Conservation (phyloP, 164 flowering plant species). For the Berberis thunbergii region DNA sequence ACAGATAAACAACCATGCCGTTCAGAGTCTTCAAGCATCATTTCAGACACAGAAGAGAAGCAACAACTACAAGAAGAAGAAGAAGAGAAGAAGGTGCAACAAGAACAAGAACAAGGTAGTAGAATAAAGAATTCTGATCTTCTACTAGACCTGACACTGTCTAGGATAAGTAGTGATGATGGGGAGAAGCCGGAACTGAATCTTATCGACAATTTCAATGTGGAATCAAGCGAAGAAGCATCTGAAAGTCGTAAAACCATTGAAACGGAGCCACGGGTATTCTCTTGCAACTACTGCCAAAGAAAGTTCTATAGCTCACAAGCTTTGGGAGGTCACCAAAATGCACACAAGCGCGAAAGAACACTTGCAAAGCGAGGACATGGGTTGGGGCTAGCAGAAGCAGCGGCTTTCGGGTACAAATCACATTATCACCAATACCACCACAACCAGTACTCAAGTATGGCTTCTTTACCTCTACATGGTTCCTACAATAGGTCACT, state of each 20-base stretch:
- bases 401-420: constrained; percentile 30
- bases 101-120: constrained; percentile 6
- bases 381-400: constrained; percentile 22
- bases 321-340: constrained; percentile 75
- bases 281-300: constrained; percentile 72
- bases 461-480: constrained; percentile 57
- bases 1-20: background rate
- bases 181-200: constrained; percentile 38
- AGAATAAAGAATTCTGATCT: constrained; percentile 7
- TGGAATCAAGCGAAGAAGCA: constrained; percentile 17
- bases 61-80: constrained; percentile 6
- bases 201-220: constrained; percentile 35
- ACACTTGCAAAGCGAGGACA: constrained; percentile 61
- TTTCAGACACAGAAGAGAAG: constrained; percentile 14
- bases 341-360: constrained; percentile 72
- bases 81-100: constrained; percentile 6
- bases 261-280: constrained; percentile 42
- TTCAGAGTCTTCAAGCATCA: constrained; percentile 21
- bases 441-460: constrained; percentile 26
- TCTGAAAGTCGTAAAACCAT: constrained; percentile 17
- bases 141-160: constrained; percentile 29
- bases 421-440: constrained; percentile 14
- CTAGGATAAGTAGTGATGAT: constrained; percentile 8
- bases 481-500: constrained; percentile 43
- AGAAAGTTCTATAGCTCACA: constrained; percentile 80